Evolutionary conservation across 345 rosid genomes (phyloP), one percentile per base, ranked within the genome.

Genomic region (Psidium friedrichsthalianum): DNA sequence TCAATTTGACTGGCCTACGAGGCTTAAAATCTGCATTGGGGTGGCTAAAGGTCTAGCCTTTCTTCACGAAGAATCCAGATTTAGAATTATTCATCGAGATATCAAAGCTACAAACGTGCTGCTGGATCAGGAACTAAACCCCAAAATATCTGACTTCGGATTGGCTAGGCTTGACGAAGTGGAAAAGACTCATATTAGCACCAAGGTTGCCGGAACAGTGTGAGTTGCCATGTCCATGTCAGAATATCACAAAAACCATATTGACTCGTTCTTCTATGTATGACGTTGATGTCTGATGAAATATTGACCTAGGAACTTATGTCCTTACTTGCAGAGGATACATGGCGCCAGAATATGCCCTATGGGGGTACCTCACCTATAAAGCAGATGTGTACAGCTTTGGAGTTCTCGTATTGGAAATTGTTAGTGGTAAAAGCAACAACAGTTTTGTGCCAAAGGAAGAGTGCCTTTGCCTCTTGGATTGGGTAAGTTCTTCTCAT

Each of bases 181-280:
- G 57, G 95, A 90, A 13, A 87, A 91, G 56, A 88, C 88, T 40
- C 96, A 92, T 82, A 90, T 94, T 74, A 93, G 88, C 86, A 93
- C 96, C 83, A 89, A 86, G 83, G 86, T 94, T 84, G 97, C 94
- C 21, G 96, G 96, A 86, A 94, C 97, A 85, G 86, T 94, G 97
- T 94, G 85, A 87, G 93, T 51, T 47, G 12, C 51, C 22, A n/a
- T 85, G 56, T 27, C 61, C 16, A 57, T 76, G 54, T 22, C 29
- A 27, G 32, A 82, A 16, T 51, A 52, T 51, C 83, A 16, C 55
- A 5, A 36, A 69, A 69, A 36, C 47, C 78, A 69, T 36, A 18
- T 36, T 36, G 47, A 36, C 51, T 69, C 29, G 18, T 44, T 86
- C 78, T n/a, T 32, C 8, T 69, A 69, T 69, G 80, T 9, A 20